Percentiles rank a stretch among this genome's conserved stretches.
Evolutionary conservation across 1,284 basidiomycete species (phyloP).

Genomic region (Bondarzewia mesenterica): DNA sequence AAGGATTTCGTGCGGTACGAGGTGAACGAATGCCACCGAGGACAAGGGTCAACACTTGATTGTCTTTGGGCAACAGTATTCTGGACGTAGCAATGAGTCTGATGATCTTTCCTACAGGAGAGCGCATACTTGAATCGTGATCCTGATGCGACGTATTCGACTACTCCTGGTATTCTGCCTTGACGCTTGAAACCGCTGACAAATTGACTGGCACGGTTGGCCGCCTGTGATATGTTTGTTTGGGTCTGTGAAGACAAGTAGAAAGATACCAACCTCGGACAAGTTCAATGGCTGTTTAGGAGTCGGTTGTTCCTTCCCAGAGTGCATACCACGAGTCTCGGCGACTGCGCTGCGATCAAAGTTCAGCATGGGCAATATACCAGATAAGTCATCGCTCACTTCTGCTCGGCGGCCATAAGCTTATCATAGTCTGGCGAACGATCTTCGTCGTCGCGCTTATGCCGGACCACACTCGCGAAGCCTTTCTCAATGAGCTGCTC

Average conservation of each 20-base stretch:
- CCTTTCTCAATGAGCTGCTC: conserved; percentile 93
- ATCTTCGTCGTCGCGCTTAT: conserved; percentile 92
- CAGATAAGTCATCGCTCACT: conserved; percentile 30
- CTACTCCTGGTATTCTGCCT: conserved; percentile 77
- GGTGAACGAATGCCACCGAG: conserved; percentile 83
- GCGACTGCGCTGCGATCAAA: conserved; percentile 52
- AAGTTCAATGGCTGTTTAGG: conserved; percentile 77
- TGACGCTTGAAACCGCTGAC: conserved; percentile 88
- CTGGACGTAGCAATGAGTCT: conserved; percentile 26
- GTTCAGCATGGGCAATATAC: not conserved
- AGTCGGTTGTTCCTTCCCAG: conserved; percentile 77
- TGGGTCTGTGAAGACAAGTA: not conserved
- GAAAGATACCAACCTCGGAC: conserved; percentile 55
- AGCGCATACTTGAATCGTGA: conserved; percentile 81
- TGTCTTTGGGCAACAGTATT: conserved; percentile 84
- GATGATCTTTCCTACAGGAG: not conserved
- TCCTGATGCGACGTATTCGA: conserved; percentile 91
- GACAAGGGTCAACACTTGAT: conserved; percentile 84
- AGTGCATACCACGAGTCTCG: conserved; percentile 86
- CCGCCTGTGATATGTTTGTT: conserved; percentile 37
- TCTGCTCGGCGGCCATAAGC: conserved; percentile 89
- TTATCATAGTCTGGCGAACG: conserved; percentile 92
- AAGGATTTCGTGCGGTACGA: conserved; percentile 70
- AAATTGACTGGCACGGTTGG: conserved; percentile 74
- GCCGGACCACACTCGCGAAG: conserved; percentile 82